Base-by-base conservation (phyloP, 495 filamentous ascomycete species). In the Annulohypoxylon bovei region DNA sequence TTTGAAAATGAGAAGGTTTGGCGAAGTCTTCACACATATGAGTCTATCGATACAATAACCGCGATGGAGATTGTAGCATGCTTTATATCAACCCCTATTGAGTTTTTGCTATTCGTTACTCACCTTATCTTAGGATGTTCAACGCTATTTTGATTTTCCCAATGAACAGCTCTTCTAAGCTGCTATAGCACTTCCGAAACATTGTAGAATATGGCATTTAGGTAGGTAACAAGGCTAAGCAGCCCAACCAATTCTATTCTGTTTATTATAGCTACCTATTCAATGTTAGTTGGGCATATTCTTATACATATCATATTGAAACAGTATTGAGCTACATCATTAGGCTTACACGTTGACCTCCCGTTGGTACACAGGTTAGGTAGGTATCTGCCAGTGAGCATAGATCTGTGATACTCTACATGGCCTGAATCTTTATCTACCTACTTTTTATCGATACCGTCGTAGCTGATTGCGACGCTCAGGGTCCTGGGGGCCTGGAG, bases 381-480 rank as follows among this genome's bases (percentile, higher is more conserved):
- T n/a, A n/a, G n/a, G n/a, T n/a, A n/a, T n/a, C n/a, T n/a, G n/a
- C n/a, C n/a, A n/a, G n/a, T n/a, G n/a, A n/a, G n/a, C n/a, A n/a
- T n/a, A n/a, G n/a, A n/a, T n/a, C n/a, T n/a, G n/a, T n/a, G n/a
- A n/a, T n/a, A n/a, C n/a, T n/a, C n/a, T n/a, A n/a, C n/a, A n/a
- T n/a, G n/a, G n/a, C n/a, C n/a, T n/a, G n/a, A n/a, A n/a, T n/a
- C n/a, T n/a, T n/a, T n/a, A n/a, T n/a, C n/a, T n/a, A n/a, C n/a
- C n/a, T n/a, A 9, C 9, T 14, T 42, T 42, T 42, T 42, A 42
- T 42, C 39, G 16, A 42, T 20, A 20, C 39, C 27, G 23, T 11
- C 28, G 30, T 35, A 67, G 28, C 30, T 33, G 30, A 18, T 61
- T 70, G 56, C 28, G 61, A 70, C 67, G 30, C 27, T 70, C 61